A percentile compares a stretch with the other conserved stretches of the same genome.
Evolutionary conservation across 495 filamentous ascomycete species (phyloP).

Genomic region (Cryomyces minteri): DNA sequence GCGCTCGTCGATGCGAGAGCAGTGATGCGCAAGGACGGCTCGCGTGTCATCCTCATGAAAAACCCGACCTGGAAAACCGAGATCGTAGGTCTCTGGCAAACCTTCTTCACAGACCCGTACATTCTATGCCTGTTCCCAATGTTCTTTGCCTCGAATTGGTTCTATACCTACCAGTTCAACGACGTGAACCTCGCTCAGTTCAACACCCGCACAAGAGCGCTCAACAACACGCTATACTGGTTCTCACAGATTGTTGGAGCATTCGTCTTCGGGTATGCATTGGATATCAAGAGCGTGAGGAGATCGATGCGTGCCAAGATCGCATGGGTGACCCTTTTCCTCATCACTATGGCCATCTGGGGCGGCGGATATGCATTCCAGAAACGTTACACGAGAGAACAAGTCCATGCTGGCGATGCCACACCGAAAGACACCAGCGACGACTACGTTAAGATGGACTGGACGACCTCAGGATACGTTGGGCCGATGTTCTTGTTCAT

Average conservation of each 20-base stretch:
- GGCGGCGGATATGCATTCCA: conserved; percentile 76
- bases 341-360: conserved; percentile 70
- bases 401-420: conserved; percentile 16
- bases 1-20: conserved; percentile 57
- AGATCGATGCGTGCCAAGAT: conserved; percentile 59
- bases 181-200: conserved; percentile 53
- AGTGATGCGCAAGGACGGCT: conserved; percentile 65
- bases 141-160: conserved; percentile 26
- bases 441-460: conserved; percentile 35
- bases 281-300: conserved; percentile 45
- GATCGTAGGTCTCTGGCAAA: conserved; percentile 59
- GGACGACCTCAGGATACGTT: conserved; percentile 44
- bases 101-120: conserved; percentile 51
- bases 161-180: conserved; percentile 33
- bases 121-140: conserved; percentile 58
- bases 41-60: conserved; percentile 71
- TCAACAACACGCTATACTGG: conserved; percentile 82
- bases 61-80: conserved; percentile 57
- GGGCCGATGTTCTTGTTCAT: conserved; percentile 86
- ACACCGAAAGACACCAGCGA: conserved; percentile 4
- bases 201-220: conserved; percentile 60
- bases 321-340: conserved; percentile 44
- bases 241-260: conserved; percentile 75
- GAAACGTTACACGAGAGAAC: conserved; percentile 35
- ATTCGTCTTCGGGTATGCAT: conserved; percentile 51